Percentiles rank a stretch among this genome's conserved stretches.
These are phyloP conservation scores for Fusarium pilosicola DNA, from an alignment of 2,329 filamentous ascomycete genomes.

Conservation along the genomic window DNA sequence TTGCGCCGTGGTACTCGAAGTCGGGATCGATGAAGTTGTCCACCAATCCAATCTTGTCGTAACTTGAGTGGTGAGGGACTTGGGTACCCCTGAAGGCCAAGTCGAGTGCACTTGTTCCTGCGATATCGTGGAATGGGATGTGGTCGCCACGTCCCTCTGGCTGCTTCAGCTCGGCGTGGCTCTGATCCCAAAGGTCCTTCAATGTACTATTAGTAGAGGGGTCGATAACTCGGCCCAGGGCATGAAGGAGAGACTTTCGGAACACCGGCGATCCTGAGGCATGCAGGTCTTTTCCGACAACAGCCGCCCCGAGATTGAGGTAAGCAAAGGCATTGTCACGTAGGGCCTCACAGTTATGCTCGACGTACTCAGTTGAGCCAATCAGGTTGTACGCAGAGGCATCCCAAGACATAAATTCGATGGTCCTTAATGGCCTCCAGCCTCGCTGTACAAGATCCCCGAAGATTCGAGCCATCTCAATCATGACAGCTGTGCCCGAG, in stretches of 20 bases:
- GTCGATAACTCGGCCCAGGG: conserved; percentile 79
- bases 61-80: conserved; percentile 83
- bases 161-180: conserved; percentile 69
- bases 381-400: conserved; percentile 92
- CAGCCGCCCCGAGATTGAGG: conserved; percentile 87
- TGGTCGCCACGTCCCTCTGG: conserved; percentile 84
- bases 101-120: conserved; percentile 87
- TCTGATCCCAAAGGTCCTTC: conserved; percentile 78
- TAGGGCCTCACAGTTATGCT: conserved; percentile 79
- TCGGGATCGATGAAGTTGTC: conserved; percentile 80
- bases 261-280: conserved; percentile 86
- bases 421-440: conserved; percentile 92
- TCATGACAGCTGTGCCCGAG: conserved; percentile 88
- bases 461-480: conserved; percentile 88
- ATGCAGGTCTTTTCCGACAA: conserved; percentile 78
- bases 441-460: conserved; percentile 79
- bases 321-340: conserved; percentile 84
- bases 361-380: conserved; percentile 94
- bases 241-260: conserved; percentile 74
- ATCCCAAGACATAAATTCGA: conserved; percentile 98
- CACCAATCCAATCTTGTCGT: conserved; percentile 92
- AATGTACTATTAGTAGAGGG: conserved; percentile 77
- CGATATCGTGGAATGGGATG: conserved; percentile 90
- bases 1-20: conserved; percentile 81
- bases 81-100: conserved; percentile 76